Evolutionary conservation across 176 grass and related monocot species (phyloP).

Genomic region (Oryza longistaminata): DNA sequence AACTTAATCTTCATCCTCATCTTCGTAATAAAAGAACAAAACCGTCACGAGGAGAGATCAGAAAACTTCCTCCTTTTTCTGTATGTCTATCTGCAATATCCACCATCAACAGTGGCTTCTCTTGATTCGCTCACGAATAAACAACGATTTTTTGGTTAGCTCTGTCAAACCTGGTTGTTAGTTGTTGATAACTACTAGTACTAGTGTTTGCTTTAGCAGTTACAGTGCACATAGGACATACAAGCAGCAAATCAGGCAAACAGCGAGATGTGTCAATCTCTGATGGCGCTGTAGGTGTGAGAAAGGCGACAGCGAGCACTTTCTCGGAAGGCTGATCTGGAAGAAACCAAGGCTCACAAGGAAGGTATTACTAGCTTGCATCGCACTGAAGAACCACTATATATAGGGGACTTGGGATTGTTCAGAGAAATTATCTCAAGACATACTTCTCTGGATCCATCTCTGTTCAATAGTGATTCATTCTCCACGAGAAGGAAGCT

Average conservation of each 20-base stretch:
- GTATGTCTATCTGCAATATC: neutral
- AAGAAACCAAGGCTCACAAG: neutral
- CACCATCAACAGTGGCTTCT: neutral
- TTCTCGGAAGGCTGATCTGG: neutral
- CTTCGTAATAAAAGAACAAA: no score
- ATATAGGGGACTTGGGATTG: neutral
- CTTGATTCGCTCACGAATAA: neutral
- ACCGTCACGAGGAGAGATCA: neutral
- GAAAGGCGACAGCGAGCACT: neutral
- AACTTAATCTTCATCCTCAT: no score
- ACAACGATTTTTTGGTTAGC: neutral
- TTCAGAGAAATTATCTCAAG: neutral
- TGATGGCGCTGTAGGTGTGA: neutral
- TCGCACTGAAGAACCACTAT: neutral
- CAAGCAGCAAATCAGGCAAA: neutral
- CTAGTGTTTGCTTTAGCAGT: neutral
- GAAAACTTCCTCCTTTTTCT: no score
- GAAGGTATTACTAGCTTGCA: neutral
- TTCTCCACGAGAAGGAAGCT: neutral
- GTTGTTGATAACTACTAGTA: neutral
- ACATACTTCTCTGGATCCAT: neutral
- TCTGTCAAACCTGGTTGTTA: neutral
- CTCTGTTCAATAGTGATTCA: neutral
- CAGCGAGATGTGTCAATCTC: slow-evolving; percentile 19
- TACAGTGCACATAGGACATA: neutral